Percentiles rank a stretch among this genome's conserved stretches.
phyloP scores from a whole-genome alignment of 2,329 filamentous ascomycete genomes.

The Aspergillus costaricaensis region DNA sequence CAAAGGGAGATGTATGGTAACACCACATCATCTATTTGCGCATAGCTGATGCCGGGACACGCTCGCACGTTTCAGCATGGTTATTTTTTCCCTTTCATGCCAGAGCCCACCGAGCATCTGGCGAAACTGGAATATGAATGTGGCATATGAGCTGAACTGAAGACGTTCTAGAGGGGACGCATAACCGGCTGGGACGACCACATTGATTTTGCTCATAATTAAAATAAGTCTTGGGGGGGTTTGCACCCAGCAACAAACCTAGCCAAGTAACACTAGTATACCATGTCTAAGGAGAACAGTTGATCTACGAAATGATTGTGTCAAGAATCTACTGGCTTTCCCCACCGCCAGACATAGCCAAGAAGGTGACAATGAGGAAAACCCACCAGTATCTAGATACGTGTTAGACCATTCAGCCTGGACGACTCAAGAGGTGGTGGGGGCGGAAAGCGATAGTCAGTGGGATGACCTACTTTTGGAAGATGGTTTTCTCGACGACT shows the following conservation, averaged over 20 bases:
- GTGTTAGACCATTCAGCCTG: conserved; percentile 8
- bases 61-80: not conserved
- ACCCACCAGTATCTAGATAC: conserved; percentile 50
- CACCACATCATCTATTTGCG: not conserved
- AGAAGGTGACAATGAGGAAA: conserved; percentile 43
- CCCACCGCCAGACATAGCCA: conserved; percentile 46
- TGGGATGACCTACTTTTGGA: conserved; percentile 43
- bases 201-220: not conserved
- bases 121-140: not conserved
- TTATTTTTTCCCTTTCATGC: not conserved
- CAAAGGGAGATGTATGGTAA: no score
- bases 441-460: not conserved
- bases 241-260: not conserved
- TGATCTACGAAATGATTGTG: not conserved
- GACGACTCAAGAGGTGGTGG: not conserved
- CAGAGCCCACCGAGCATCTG: not conserved
- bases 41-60: not conserved
- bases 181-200: not conserved
- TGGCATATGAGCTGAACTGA: not conserved
- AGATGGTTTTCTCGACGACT: conserved; percentile 45
- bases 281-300: not conserved
- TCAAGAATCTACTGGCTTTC: conserved; percentile 26
- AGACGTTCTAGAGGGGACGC: not conserved
- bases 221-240: not conserved
- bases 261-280: not conserved